Base-by-base conservation (phyloP, 768 basidiomycete genomes). In the Stropharia rugosoannulata region DNA sequence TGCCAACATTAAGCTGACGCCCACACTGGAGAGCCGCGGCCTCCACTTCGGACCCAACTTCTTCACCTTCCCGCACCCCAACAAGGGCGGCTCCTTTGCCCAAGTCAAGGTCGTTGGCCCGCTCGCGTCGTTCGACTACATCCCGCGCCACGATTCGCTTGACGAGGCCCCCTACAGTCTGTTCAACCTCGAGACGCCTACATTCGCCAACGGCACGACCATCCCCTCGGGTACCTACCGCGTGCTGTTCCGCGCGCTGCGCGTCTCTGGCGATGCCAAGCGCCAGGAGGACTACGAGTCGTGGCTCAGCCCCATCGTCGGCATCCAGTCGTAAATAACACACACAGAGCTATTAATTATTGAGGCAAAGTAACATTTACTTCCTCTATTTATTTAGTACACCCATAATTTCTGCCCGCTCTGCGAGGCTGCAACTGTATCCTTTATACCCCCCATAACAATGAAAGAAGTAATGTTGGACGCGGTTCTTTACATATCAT, bases 271-370 rank as follows among this genome's bases (percentile, higher is more conserved):
- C 2, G 59, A 79, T 58, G 60, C 72, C 12, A 63, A 50, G 12
- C 69, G 64, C 12, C 70, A 76, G 54, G 68, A 67, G 36, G 76
- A 78, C 59, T 78, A 72, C 52, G 77, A 80, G 51, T 73, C 70
- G 48, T 80, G 72, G 73, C 61, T 78, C 57, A 76, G 76, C 49
- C 75, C 76, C 8, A 67, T 77, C 57, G 58, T 72, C 80, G 54
- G 84, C 78, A 66, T 83, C 11, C 18, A 55, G 19, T 19, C 44
- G 13, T 57, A 39, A 37, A 36, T 18, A 9, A 3, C 11, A 11
- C 49, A 50, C 11, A 50, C 18, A 1, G 15, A 32, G 12, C 19
- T 6, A 9, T 35, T 29, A 49, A 16, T 38, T 9, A 49, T 15
- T 35, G n/a, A 22, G 12, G 48, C 19, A 16, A 16, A 43, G 42